Evolutionary conservation across 2,329 filamentous ascomycete species (phyloP).

Genomic region (Aspergillus vadensis): DNA sequence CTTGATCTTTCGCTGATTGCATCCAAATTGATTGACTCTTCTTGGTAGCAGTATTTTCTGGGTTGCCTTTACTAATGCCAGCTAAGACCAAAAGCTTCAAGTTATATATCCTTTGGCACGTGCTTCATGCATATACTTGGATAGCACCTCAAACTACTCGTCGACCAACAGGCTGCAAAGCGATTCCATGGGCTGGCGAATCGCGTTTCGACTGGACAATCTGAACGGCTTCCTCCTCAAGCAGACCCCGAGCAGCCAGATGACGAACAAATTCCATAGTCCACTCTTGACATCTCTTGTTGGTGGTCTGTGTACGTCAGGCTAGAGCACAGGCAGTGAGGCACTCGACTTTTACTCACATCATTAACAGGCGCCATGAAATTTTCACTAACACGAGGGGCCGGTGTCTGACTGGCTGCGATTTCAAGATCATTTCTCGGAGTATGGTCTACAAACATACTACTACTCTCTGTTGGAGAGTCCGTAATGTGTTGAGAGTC

Average conservation of each 20-base stretch:
- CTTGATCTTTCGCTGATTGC: too few relatives aligned
- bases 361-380: conserved; percentile 40
- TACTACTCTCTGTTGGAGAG: background rate
- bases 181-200: conserved; percentile 32
- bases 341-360: conserved; percentile 19
- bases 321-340: background rate
- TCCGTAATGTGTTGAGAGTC: conserved; percentile 27
- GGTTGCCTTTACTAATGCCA: too few relatives aligned
- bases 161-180: conserved; percentile 18
- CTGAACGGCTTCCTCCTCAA: conserved; percentile 25
- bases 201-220: conserved; percentile 35
- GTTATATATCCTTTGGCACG: background rate
- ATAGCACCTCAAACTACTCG: background rate
- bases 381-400: conserved; percentile 35
- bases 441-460: conserved; percentile 18
- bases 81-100: background rate
- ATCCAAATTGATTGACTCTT: too few relatives aligned
- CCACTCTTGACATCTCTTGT: conserved; percentile 39
- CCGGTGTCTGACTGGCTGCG: conserved; percentile 29
- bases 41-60: too few relatives aligned
- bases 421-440: conserved; percentile 30
- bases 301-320: conserved; percentile 25
- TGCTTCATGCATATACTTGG: background rate
- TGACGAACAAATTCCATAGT: conserved; percentile 35
- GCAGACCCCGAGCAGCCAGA: conserved; percentile 25